These are phyloP conservation scores for Didymellaceae sp. DNA, from an alignment of 2,329 filamentous ascomycete species.

Conservation along the genomic window DNA sequence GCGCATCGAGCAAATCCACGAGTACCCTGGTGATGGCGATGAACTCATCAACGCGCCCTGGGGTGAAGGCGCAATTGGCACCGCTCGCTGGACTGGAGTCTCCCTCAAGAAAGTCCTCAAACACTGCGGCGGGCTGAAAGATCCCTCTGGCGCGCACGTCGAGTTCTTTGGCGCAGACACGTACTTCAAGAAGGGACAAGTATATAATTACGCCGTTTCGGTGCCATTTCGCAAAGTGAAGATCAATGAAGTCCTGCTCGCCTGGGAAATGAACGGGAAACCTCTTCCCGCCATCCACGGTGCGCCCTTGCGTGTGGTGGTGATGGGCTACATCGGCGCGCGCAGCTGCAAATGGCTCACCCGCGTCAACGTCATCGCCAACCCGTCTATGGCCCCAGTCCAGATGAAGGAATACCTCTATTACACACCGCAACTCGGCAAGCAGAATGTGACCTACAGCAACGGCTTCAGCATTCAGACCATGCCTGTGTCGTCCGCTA, in stretches of 20 bases:
- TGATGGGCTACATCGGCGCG: slow-evolving; percentile 72
- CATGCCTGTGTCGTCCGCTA: slow-evolving; percentile 72
- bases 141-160: slow-evolving; percentile 65
- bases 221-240: slow-evolving; percentile 74
- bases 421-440: slow-evolving; percentile 71
- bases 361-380: slow-evolving; percentile 65
- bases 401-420: slow-evolving; percentile 72
- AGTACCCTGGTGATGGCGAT: slow-evolving; percentile 72
- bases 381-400: slow-evolving; percentile 65
- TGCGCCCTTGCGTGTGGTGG: slow-evolving; percentile 66
- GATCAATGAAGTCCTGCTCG: slow-evolving; percentile 69
- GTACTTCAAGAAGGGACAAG: slow-evolving; percentile 72
- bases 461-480: slow-evolving; percentile 73
- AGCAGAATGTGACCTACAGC: slow-evolving; percentile 66
- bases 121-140: slow-evolving; percentile 67
- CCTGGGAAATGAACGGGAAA: slow-evolving; percentile 75
- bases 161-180: slow-evolving; percentile 75
- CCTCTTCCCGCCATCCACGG: slow-evolving; percentile 70
- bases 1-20: slow-evolving; percentile 70
- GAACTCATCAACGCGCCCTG: slow-evolving; percentile 57
- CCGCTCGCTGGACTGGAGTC: slow-evolving; percentile 67
- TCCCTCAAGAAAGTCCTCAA: slow-evolving; percentile 74
- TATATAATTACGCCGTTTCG: slow-evolving; percentile 71
- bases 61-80: slow-evolving; percentile 68
- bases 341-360: slow-evolving; percentile 69